Percentiles rank a stretch among this genome's conserved stretches.
Evolutionary conservation across 2,329 filamentous ascomycete genomes (phyloP).

Genomic region (Penicillium sp.): DNA sequence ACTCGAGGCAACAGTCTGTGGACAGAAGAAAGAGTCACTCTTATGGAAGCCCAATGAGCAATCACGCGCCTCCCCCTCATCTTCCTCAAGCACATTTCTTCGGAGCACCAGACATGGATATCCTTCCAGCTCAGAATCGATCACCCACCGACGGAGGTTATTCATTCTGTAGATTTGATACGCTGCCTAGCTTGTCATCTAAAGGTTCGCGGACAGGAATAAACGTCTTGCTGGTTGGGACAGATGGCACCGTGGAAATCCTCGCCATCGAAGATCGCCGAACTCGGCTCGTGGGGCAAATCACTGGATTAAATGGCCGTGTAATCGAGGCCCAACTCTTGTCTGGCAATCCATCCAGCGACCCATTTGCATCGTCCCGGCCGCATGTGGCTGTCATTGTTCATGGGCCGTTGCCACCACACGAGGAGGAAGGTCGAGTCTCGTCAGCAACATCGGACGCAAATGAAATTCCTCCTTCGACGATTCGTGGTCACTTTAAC

Average conservation of each 20-base stretch:
- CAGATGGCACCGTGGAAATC: constrained; percentile 76
- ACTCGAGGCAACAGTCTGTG: constrained; percentile 39
- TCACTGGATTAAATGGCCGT: constrained; percentile 75
- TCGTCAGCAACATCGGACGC: constrained; percentile 39
- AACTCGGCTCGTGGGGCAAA: constrained; percentile 65
- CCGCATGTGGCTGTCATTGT: constrained; percentile 78
- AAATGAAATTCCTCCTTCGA: constrained; percentile 35
- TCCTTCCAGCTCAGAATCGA: constrained; percentile 38
- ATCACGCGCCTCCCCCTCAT: constrained; percentile 62
- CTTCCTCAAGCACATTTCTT: constrained; percentile 77
- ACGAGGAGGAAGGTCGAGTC: constrained; percentile 36
- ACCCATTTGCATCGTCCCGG: constrained; percentile 56
- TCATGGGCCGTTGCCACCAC: constrained; percentile 69
- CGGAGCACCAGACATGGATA: constrained; percentile 69
- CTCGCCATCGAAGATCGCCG: constrained; percentile 71
- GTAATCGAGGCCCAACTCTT: constrained; percentile 82
- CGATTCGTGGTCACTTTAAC: constrained; percentile 20
- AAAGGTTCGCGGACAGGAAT: constrained; percentile 40
- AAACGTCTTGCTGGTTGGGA: constrained; percentile 76
- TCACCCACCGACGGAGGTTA: constrained; percentile 54
- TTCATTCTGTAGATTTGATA: constrained; percentile 81
- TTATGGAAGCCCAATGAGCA: constrained; percentile 37
- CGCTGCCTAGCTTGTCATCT: constrained; percentile 52
- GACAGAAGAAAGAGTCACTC: constrained; percentile 44
- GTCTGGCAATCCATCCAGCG: constrained; percentile 61